Base-by-base conservation (phyloP, 345 rosid genomes). In the Zanthoxylum bungeanum region DNA sequence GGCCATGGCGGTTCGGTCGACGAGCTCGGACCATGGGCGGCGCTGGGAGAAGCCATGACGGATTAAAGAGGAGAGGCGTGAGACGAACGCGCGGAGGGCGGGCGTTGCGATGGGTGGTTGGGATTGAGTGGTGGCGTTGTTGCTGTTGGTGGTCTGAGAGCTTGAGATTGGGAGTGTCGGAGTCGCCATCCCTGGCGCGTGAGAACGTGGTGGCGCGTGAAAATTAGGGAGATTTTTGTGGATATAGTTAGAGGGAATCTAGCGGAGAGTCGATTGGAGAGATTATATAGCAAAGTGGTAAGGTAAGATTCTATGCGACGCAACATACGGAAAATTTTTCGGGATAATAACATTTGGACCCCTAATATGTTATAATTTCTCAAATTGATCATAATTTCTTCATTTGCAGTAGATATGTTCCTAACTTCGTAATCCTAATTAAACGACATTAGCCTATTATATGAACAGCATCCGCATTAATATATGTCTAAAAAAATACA, bases 11-110 rank as follows among this genome's bases (percentile, higher is more conserved):
- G 82, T 55, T 6, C 96, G 85, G 77, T 92, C 96, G 24, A 88
- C 55, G 39, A 92, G 87, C 56, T 92, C 97, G 42, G 64, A 63
- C 96, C 96, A 89, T 0, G 96, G 96, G 11, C 93, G 97, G 64
- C 97, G 88, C 71, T 84, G 92, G 7, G 97, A 90, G 73, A 92
- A 74, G 57, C 89, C 88, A 0, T 76, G 84, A 27, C 96, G 92
- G 89, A 85, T 75, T 58, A 91, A 90, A 56, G 89, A 72, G 36
- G 91, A 72, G 75, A 92, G 81, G 27, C 92, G 93, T 5, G 93
- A 81, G 81, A 88, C 46, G 87, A 90, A 90, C 17, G 82, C 62
- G 19, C 93, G 93, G 79, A 92, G 73, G 2, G 96, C 97, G 1
- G 89, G 91, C 1, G 93, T 88, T 69, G 89, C 87, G 67, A 86